A percentile compares a stretch with the other conserved stretches of the same genome.
phyloP scores from a whole-genome alignment of 106 monocot species.

The Allium cepa region DNA sequence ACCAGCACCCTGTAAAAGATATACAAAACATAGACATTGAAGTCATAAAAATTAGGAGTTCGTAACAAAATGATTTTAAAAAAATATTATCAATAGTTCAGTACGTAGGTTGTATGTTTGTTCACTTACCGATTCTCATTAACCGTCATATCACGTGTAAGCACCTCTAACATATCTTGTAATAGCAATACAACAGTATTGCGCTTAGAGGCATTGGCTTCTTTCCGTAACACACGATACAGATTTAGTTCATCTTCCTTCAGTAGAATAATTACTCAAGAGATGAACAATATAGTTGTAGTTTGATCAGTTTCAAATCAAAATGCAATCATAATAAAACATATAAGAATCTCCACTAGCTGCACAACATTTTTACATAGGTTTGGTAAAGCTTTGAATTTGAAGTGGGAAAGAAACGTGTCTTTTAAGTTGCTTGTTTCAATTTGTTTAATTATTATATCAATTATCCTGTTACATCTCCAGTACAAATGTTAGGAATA shows the following conservation, averaged over 20 bases:
- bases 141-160: slow-evolving; percentile 98
- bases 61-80: neutral
- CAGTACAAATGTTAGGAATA: neutral
- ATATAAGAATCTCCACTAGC: slow-evolving; percentile 85
- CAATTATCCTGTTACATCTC: slow-evolving; percentile 56
- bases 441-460: slow-evolving; percentile 86
- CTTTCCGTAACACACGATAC: slow-evolving; percentile 45
- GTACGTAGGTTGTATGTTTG: neutral
- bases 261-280: neutral
- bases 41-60: neutral
- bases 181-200: slow-evolving; percentile 77
- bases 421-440: slow-evolving; percentile 70
- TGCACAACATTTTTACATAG: slow-evolving; percentile 83
- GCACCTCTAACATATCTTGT: slow-evolving; percentile 99
- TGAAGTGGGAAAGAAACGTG: slow-evolving; percentile 82
- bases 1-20: slow-evolving; percentile 59
- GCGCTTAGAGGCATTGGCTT: slow-evolving; percentile 65
- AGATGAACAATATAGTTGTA: neutral
- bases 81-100: neutral
- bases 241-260: neutral
- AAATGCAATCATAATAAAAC: slow-evolving; percentile 4
- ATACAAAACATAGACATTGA: neutral
- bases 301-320: neutral
- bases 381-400: slow-evolving; percentile 72
- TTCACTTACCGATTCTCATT: slow-evolving; percentile 76